phyloP scores from a whole-genome alignment of 164 flowering plant genomes.

The Vitis riparia region DNA sequence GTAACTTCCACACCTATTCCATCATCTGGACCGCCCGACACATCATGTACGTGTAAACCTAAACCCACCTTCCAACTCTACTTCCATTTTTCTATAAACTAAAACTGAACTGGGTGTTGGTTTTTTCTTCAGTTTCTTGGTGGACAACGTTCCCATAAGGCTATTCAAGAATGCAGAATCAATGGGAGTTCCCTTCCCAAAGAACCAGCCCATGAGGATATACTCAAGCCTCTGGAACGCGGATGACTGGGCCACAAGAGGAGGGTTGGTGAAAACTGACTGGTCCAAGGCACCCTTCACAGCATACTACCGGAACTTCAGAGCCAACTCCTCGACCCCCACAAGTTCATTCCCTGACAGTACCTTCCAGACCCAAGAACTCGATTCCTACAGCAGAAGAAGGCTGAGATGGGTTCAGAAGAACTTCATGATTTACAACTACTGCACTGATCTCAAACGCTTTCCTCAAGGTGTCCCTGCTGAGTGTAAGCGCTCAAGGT shows the following conservation, averaged over 20 bases:
- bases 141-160: slow-evolving; percentile 27
- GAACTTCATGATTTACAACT: slow-evolving; percentile 34
- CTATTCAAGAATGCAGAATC: slow-evolving; percentile 31
- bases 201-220: slow-evolving; percentile 32
- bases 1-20: slow-evolving; percentile 34
- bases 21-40: slow-evolving; percentile 32
- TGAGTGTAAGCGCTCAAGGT: slow-evolving; percentile 26
- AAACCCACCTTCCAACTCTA: too few relatives aligned
- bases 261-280: slow-evolving; percentile 32
- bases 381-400: slow-evolving; percentile 23
- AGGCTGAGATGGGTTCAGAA: slow-evolving; percentile 35
- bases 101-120: too few relatives aligned
- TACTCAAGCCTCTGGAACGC: slow-evolving; percentile 36
- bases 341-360: slow-evolving; percentile 2
- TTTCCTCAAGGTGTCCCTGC: slow-evolving; percentile 30
- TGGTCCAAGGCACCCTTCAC: slow-evolving; percentile 37
- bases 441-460: slow-evolving; percentile 29
- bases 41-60: slow-evolving; percentile 27
- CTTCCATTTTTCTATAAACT: too few relatives aligned
- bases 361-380: slow-evolving; percentile 16
- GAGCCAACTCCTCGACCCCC: not conserved
- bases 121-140: slow-evolving; percentile 21
- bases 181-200: slow-evolving; percentile 32
- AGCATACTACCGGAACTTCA: slow-evolving; percentile 32
- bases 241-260: slow-evolving; percentile 40